Evolutionary conservation across 2,329 filamentous ascomycete genomes (phyloP), one percentile per base, ranked within the genome.

Genomic region (Colletotrichum endophyticum): DNA sequence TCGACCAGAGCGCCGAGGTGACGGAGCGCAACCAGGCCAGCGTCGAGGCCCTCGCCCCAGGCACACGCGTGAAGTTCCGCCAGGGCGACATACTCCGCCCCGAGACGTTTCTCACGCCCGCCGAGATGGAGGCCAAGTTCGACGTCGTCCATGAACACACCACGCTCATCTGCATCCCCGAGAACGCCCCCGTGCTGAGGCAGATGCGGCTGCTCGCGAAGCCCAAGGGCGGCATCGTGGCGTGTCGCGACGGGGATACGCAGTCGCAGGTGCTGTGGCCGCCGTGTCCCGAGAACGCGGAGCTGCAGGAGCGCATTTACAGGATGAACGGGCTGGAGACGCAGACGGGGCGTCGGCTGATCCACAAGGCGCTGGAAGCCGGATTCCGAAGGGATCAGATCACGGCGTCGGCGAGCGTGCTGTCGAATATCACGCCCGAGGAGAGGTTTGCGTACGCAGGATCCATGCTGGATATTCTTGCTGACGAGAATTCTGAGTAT

Each of bases 1-100:
- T 86, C 16, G 80, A 82, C 74, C 70, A 72, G 70, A 62, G 69
- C 69, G 66, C 59, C 61, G 57, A 56, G 62, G 69, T 76, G 39
- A 76, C 39, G 22, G 73, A 73, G 34, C 69, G 70, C 22, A 76
- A 76, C 32, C 44, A 25, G 12, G 53, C 53, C 28, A 64, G 19
- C 22, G 57, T 63, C 6, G 53, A 61, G 49, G 15, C 59, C 11
- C 70, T 68, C 6, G 70, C 56, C 2, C 73, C 73, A 8, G 36
- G 30, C 53, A 69, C 69, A 34, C 16, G 69, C n/a, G 36, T 73
- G 0, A 36, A 72, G 28, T 76, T 72, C 25, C 73, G 73, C 30
- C 44, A 67, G 22, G 73, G 73, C 39, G 64, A 76, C 25, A 59
- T 76, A 30, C 63, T 76, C 7, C 28, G 49, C 25, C 73, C 70